phyloP scores from a whole-genome alignment of 139 green algal species.

The Micromonas commoda region DNA sequence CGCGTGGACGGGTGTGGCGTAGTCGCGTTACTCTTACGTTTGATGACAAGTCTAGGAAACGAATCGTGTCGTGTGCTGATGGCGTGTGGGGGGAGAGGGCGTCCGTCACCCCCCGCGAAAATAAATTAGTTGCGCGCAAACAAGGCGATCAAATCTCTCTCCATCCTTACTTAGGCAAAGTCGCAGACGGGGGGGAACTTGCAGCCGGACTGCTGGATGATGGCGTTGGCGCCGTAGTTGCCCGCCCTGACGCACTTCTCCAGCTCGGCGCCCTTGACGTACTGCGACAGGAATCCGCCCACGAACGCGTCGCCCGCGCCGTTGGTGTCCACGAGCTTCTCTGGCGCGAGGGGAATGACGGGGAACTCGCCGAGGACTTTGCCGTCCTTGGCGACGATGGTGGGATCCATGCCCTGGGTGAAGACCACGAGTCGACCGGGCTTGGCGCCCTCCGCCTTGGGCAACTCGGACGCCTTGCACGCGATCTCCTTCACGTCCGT shows the following conservation, averaged over 20 bases:
- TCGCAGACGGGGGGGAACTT: too few relatives aligned
- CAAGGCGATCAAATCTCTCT: too few relatives aligned
- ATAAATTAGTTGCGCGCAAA: too few relatives aligned
- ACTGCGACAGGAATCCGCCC: constrained; percentile 93
- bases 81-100: background rate
- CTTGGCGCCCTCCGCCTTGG: background rate
- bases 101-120: background rate
- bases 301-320: constrained; percentile 77
- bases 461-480: constrained; percentile 29
- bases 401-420: constrained; percentile 80
- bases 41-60: too few relatives aligned
- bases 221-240: constrained; percentile 82
- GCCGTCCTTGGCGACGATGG: constrained; percentile 72
- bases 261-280: constrained; percentile 75
- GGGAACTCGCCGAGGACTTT: constrained; percentile 52
- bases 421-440: constrained; percentile 73
- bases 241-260: constrained; percentile 73
- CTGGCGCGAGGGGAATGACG: constrained; percentile 62
- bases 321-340: constrained; percentile 97
- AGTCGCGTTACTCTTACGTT: too few relatives aligned
- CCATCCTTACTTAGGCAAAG: too few relatives aligned
- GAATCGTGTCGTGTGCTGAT: background rate
- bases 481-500: constrained; percentile 61
- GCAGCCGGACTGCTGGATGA: constrained; percentile 89
- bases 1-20: too few relatives aligned